These are phyloP conservation scores for Castanea crenata DNA, from an alignment of 306 rosid species.

Conservation along the genomic window DNA sequence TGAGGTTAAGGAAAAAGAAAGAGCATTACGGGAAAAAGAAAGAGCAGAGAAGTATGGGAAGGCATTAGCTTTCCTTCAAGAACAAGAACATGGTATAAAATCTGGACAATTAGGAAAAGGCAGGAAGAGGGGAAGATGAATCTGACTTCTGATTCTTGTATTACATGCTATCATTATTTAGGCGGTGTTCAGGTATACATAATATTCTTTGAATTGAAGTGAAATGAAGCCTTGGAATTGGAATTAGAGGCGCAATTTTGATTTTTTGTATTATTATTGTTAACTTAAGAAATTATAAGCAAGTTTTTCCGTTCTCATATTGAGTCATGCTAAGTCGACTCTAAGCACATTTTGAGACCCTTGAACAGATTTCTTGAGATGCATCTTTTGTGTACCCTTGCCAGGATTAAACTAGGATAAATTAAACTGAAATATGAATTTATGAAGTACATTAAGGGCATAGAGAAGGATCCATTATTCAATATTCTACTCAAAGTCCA, in stretches of 20 bases:
- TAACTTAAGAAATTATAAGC: too few relatives aligned
- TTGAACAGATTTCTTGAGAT: too few relatives aligned
- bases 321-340: too few relatives aligned
- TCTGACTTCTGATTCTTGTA: not conserved
- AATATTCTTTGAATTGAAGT: not conserved
- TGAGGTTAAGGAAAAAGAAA: constrained; percentile 69
- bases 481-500: too few relatives aligned
- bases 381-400: too few relatives aligned
- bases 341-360: too few relatives aligned
- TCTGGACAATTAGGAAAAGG: constrained; percentile 94
- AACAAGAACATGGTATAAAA: constrained; percentile 81
- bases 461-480: too few relatives aligned
- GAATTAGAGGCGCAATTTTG: not conserved
- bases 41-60: constrained; percentile 65
- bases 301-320: too few relatives aligned
- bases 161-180: not conserved
- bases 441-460: too few relatives aligned
- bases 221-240: not conserved
- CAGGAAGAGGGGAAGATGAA: constrained; percentile 66
- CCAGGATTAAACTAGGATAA: too few relatives aligned
- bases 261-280: not conserved
- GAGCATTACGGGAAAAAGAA: constrained; percentile 55
- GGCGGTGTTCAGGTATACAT: not conserved
- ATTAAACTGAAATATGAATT: too few relatives aligned
- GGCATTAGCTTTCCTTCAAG: constrained; percentile 77